Percentiles rank a stretch among this genome's conserved stretches.
phyloP scores from a whole-genome alignment of 257 asterid species.

The Ocimum tenuiflorum region DNA sequence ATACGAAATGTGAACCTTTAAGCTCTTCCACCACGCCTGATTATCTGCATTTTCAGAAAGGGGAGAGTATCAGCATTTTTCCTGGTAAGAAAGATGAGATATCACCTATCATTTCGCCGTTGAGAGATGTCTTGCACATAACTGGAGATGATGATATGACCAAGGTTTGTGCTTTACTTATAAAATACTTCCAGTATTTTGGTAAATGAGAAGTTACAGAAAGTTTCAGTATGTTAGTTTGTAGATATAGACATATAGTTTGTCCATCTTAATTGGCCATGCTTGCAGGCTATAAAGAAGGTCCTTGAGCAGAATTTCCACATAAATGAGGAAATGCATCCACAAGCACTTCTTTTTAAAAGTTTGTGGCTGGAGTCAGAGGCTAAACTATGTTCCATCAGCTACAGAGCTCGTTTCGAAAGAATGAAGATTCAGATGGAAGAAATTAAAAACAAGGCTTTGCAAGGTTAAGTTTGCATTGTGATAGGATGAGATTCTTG shows the following conservation, averaged over 20 bases:
- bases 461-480: slow-evolving; percentile 40
- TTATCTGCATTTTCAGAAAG: slow-evolving; percentile 19
- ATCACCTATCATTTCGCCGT: slow-evolving; percentile 24
- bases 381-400: slow-evolving; percentile 73
- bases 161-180: slow-evolving; percentile 39
- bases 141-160: slow-evolving; percentile 43
- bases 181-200: neutral
- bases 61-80: slow-evolving; percentile 14
- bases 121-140: slow-evolving; percentile 33
- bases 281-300: slow-evolving; percentile 63
- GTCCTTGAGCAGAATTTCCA: slow-evolving; percentile 71
- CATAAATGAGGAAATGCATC: slow-evolving; percentile 42
- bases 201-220: neutral
- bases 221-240: neutral
- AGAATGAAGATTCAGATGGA: slow-evolving; percentile 65
- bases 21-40: slow-evolving; percentile 23
- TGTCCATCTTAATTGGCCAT: slow-evolving; percentile 9
- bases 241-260: neutral
- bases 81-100: slow-evolving; percentile 22
- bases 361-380: slow-evolving; percentile 94
- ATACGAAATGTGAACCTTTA: slow-evolving; percentile 19
- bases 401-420: slow-evolving; percentile 71
- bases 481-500: neutral
- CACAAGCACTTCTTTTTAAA: slow-evolving; percentile 65
- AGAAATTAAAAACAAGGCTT: slow-evolving; percentile 30